Evolutionary conservation across 306 rosid species (phyloP), one percentile per base, ranked within the genome.

Genomic region (Albizia julibrissin): DNA sequence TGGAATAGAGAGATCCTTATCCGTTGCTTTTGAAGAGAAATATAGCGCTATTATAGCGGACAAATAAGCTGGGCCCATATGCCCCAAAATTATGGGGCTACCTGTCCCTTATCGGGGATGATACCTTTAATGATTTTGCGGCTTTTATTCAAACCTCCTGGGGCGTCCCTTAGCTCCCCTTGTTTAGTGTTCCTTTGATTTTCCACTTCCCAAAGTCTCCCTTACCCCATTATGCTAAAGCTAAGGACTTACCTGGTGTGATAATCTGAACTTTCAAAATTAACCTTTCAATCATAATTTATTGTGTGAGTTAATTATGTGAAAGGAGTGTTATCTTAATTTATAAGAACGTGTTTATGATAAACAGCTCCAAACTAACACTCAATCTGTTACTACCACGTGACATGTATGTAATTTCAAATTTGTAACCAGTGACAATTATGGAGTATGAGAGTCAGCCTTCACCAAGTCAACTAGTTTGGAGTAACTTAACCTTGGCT

Each of bases 31-130:
- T n/a, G 12, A 7, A 37, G 31, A 29, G 65, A 47, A 78, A 47
- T n/a, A n/a, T 14, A 19, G 56, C 27, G 52, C 40, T 50, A 59
- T 24, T 14, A 37, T 52, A 47, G 69, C 77, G 54, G 85, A 82
- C 79, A 82, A 81, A 68, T 21, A 64, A 61, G 59, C 34, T 43
- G 77, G 77, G 77, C 73, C 85, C 76, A 43, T 34, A 13, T 44
- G 47, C 62, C 59, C 69, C 65, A 42, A 69, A 75, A 72, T 61
- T 11, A 56, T 43, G 75, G 33, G 75, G 81, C 56, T 43, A 8
- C 71, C 52, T 12, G 50, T 67, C 56, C 62, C 59, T 10, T 21
- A 67, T 21, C 26, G 9, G 19, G 31, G 26, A 15, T 18, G 42
- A 16, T 72, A 13, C 43, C 77, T 46, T 46, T 44, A 72, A 72